A percentile compares a stretch with the other conserved stretches of the same genome.
These are phyloP conservation scores for Suhomyces vadensis DNA, from an alignment of 805 yeast genomes.

Conservation along the genomic window DNA sequence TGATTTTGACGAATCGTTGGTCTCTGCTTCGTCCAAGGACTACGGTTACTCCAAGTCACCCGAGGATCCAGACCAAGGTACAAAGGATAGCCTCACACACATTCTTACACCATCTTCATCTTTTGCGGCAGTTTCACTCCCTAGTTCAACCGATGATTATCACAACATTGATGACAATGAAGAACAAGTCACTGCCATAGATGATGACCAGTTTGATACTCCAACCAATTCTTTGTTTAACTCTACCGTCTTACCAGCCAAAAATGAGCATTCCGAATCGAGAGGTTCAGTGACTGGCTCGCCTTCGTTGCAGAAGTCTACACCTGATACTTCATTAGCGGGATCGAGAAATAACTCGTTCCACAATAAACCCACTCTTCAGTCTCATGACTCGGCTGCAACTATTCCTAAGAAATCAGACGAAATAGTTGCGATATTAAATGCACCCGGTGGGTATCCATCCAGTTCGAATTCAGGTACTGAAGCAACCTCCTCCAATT, in stretches of 20 bases:
- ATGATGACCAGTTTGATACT: slow-evolving; percentile 20
- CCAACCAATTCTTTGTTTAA: slow-evolving; percentile 24
- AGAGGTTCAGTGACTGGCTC: slow-evolving; percentile 3
- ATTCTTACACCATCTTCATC: slow-evolving; percentile 34
- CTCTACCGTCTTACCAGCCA: slow-evolving; percentile 13
- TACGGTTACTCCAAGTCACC: not conserved
- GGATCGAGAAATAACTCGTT: slow-evolving; percentile 9
- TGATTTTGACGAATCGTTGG: slow-evolving; percentile 11
- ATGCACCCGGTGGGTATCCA: slow-evolving; percentile 23
- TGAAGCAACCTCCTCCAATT: not conserved
- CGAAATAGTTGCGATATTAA: slow-evolving; percentile 16
- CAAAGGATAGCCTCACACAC: slow-evolving; percentile 19
- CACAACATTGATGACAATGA: slow-evolving; percentile 15
- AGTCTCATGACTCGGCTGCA: slow-evolving; percentile 6
- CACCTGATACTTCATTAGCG: slow-evolving; percentile 6
- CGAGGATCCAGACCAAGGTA: not conserved
- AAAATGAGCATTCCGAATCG: not conserved
- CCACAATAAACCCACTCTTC: slow-evolving; percentile 10
- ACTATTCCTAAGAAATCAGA: slow-evolving; percentile 5
- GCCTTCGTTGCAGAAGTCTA: not conserved
- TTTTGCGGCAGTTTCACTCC: slow-evolving; percentile 39
- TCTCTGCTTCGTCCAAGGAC: slow-evolving; percentile 6
- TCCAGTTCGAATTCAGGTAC: slow-evolving; percentile 7
- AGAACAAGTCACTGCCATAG: slow-evolving; percentile 10
- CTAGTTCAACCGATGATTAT: slow-evolving; percentile 21